Evolutionary conservation across 495 filamentous ascomycete species (phyloP), one percentile per base, ranked within the genome.

Genomic region (Aspergillus nidulans): DNA sequence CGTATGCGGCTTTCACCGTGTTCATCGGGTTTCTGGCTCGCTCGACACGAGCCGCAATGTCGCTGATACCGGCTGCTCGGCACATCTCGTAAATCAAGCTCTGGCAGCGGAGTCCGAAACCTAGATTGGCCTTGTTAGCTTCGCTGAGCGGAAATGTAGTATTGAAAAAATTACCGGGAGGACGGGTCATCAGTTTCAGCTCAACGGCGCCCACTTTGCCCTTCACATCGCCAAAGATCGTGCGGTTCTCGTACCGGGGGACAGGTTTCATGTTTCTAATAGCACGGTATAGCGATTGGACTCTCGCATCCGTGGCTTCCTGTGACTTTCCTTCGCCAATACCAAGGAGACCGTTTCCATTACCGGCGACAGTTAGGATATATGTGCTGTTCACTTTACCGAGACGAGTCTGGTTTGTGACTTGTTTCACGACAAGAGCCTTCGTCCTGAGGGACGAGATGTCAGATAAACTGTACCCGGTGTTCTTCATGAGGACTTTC

Each of bases 21-120:
- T 99, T 99, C 90, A 97, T 95, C 50, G 87, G 88, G 78, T 97
- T 99, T 53, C 90, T 76, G 21, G 87, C 85, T 21, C 90, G 81
- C 41, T 82, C 81, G 40, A 95, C 88, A 32, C 80, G 80, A 16
- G 90, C 94, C 6, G 89, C 81, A 13, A 99, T 80, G 66, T 99
- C 94, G 32, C 81, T 73, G 61, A 99, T 88, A 57, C 94, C 94
- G 28, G 84, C 85, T 32, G 82, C 81, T 47, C 88, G 84, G 61
- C 86, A 88, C 75, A 99, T 92, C 68, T 97, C 91, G 69, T 89
- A 97, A 65, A 97, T 94, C 57, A 90, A 81, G 64, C 90, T 82
- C 59, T 95, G 89, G 66, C 88, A 89, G 55, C 94, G 87, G 56
- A 97, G 81, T 61, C 94, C 94, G 67, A 96, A 99, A 21, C 91